Conservation (phyloP, 768 basidiomycete genomes). For the Lentinula raphanica region DNA sequence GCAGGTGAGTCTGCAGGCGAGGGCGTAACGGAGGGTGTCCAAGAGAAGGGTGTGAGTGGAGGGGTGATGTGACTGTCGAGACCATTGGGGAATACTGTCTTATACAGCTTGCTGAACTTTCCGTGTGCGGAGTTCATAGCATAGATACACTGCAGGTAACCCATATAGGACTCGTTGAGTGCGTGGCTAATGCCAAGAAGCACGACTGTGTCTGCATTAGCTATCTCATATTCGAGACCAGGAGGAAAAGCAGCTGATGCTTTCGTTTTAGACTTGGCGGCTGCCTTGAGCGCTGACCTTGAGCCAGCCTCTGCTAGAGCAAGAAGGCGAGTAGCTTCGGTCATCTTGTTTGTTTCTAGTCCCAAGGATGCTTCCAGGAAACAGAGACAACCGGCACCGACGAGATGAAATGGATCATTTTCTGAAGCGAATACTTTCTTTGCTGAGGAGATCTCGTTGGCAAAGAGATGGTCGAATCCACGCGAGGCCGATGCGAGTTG, state of each 20-base stretch:
- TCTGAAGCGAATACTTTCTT: constrained; percentile 41
- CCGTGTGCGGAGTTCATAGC: constrained; percentile 51
- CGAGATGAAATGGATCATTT: constrained; percentile 57
- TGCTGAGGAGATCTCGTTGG: constrained; percentile 58
- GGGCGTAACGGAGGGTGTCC: constrained; percentile 22
- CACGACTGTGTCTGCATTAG: constrained; percentile 69
- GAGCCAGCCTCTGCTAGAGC: constrained; percentile 56
- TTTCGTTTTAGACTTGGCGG: constrained; percentile 23
- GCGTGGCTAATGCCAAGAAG: constrained; percentile 68
- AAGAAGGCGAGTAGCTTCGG: constrained; percentile 55
- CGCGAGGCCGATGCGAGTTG: constrained; percentile 32
- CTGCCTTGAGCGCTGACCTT: constrained; percentile 38
- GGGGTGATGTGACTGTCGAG: constrained; percentile 41
- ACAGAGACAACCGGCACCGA: constrained; percentile 66
- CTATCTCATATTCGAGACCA: constrained; percentile 68
- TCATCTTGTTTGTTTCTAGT: constrained; percentile 71
- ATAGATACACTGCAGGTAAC: constrained; percentile 70
- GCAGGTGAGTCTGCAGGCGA: constrained; percentile 12
- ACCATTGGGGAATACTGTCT: constrained; percentile 60
- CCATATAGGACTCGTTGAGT: constrained; percentile 72
- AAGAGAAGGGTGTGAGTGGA: constrained; percentile 24
- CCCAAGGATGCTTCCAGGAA: constrained; percentile 77
- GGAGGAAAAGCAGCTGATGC: constrained; percentile 22
- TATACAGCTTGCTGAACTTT: constrained; percentile 69
- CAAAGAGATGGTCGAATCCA: constrained; percentile 67